Evolutionary conservation across 139 green algal genomes (phyloP).

Genomic region (Chlamydomonas schloesseri): DNA sequence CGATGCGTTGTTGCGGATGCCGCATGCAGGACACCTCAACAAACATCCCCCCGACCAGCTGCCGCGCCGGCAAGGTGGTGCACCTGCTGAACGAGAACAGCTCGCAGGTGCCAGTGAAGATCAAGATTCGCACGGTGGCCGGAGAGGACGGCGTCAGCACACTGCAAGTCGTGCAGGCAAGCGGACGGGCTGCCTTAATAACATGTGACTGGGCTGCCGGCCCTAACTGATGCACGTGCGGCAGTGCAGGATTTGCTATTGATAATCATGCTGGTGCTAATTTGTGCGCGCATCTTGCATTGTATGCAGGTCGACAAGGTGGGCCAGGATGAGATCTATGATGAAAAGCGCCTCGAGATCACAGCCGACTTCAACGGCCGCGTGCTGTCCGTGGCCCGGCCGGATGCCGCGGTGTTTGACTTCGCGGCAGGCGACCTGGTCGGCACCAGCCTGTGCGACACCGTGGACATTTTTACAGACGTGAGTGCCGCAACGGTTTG

Average conservation of each 20-base stretch:
- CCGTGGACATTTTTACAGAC: constrained; percentile 37
- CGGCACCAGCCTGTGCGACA: constrained; percentile 21
- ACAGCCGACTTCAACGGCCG: constrained; percentile 3
- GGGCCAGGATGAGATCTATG: background rate
- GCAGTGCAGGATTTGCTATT: too few species aligned
- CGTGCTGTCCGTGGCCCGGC: background rate
- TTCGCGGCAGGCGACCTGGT: background rate
- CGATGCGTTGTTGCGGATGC: too few species aligned
- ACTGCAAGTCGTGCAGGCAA: background rate
- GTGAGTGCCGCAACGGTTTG: background rate
- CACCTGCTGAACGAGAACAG: constrained; percentile 44
- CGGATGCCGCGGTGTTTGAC: background rate
- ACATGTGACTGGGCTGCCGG: too few species aligned
- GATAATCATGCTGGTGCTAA: too few species aligned
- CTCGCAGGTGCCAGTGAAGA: constrained; percentile 36
- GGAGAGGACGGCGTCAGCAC: background rate
- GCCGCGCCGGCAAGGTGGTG: constrained; percentile 55
- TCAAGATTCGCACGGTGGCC: background rate
- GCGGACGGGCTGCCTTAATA: too few species aligned
- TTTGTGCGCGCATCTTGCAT: too few species aligned
- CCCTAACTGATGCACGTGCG: too few species aligned
- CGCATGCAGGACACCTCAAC: constrained; percentile 21
- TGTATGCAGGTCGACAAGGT: constrained; percentile 9
- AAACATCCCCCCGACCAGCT: constrained; percentile 24
- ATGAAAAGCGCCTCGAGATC: constrained; percentile 17